Base-by-base conservation (phyloP, 2,329 filamentous ascomycete genomes). In the Paraconiothyrium sp. region DNA sequence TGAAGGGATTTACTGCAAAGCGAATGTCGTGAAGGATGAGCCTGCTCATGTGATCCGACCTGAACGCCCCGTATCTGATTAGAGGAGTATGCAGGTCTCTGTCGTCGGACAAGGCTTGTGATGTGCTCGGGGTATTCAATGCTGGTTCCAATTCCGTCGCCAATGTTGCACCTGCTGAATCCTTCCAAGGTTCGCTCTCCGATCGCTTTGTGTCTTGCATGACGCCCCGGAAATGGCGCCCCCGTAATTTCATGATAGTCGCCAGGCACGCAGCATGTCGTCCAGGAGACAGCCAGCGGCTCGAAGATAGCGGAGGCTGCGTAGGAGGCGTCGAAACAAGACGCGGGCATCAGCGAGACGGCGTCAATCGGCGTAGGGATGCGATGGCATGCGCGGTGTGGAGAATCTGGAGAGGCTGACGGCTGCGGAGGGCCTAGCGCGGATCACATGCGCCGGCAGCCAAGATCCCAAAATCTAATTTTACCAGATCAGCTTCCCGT, bases 401-500 rank as follows among this genome's bases (percentile, higher is more conserved):
- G 51, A 44, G 51, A 54, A 54, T 27, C 35, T 54, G 51, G 51
- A 24, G 51, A 43, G 39, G 39, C 37, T 43, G 39, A 44, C 32
- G 22, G 51, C 51, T 35, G 37, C 22, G 13, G 24, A 54, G 20
- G 51, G 51, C 24, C 34, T 54, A 43, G 51, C 34, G 50, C 39
- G 34, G 20, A 34, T 52, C 49, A 52, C 34, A 27, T 52, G 49
- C 20, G 34, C 20, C n/a, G 34, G 16, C 43, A 10, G 20, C 43
- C 43, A 20, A 46, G 49, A 30, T 14, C n/a, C 22, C 51, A 46
- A 20, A 46, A 10, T 46, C 51, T 54, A 44, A 43, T 54, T 55
- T 55, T 41, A 57, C 54, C 58, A 20, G 37, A 39, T 20, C 49
- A 52, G 24, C 34, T 52, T 60, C 48, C 56, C 58, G 50, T 67